phyloP scores from a whole-genome alignment of 2,329 filamentous ascomycete genomes.

The Fusarium pseudoanthophilum region DNA sequence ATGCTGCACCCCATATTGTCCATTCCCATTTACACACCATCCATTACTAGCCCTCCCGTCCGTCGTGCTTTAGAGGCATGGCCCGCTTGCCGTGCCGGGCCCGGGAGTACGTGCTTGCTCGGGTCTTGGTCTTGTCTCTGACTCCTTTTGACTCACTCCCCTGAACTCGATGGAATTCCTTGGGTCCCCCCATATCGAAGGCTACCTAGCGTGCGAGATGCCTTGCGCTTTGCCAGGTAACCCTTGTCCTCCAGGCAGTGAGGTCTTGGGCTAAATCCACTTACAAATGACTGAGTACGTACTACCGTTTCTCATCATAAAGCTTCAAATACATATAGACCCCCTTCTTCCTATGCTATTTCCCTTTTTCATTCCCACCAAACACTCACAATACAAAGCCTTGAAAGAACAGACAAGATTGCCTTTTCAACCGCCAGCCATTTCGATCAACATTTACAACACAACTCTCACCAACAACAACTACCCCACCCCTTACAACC shows the following conservation, averaged over 20 bases:
- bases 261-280: conserved; percentile 32
- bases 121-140: conserved; percentile 28
- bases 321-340: conserved; percentile 40
- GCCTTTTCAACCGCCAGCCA: not conserved
- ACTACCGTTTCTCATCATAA: conserved; percentile 32
- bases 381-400: conserved; percentile 28
- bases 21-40: conserved; percentile 26
- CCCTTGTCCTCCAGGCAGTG: conserved; percentile 38
- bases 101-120: conserved; percentile 32
- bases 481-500: conserved; percentile 10
- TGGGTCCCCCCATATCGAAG: conserved; percentile 23
- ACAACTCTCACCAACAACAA: conserved; percentile 15
- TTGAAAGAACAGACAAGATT: conserved; percentile 5
- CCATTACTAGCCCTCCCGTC: conserved; percentile 32
- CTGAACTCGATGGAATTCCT: conserved; percentile 22
- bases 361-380: conserved; percentile 21
- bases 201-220: conserved; percentile 35
- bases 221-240: conserved; percentile 34
- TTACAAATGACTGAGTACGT: conserved; percentile 38
- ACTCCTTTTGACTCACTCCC: conserved; percentile 36
- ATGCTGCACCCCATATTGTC: conserved; percentile 29
- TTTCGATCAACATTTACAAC: conserved; percentile 11
- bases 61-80: conserved; percentile 36
- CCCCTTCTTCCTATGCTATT: conserved; percentile 26
- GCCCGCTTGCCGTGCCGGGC: conserved; percentile 36